Evolutionary conservation across 176 grass and related monocot species (phyloP).

Genomic region (Eragrostis curvula): DNA sequence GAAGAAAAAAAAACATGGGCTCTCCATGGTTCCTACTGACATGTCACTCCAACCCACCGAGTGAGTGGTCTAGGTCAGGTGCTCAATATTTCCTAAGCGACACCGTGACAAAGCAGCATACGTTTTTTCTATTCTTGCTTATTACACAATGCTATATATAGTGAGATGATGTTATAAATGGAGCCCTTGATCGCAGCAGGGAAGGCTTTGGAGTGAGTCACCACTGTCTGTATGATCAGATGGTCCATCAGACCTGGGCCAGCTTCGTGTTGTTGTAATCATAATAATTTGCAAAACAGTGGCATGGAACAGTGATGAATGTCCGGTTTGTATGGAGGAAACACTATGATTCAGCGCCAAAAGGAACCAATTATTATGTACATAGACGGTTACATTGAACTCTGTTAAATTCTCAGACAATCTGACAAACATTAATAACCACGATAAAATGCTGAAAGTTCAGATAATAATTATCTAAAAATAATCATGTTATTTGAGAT

Average conservation of each 20-base stretch:
- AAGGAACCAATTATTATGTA: constrained; percentile 5
- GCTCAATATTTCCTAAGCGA: no score
- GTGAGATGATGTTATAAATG: background rate
- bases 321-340: constrained; percentile 15
- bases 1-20: no score
- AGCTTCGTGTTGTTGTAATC: background rate
- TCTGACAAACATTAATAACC: background rate
- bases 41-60: no score
- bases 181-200: background rate
- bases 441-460: background rate
- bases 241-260: background rate
- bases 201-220: background rate
- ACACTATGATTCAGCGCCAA: constrained; percentile 10
- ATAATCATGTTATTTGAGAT: background rate
- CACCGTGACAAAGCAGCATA: background rate
- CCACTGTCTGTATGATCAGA: background rate
- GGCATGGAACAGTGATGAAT: constrained; percentile 15
- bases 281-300: background rate
- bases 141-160: background rate
- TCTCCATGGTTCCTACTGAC: no score
- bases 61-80: no score
- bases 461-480: background rate
- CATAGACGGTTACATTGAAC: background rate
- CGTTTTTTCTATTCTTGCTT: background rate
- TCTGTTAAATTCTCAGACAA: background rate